Percentiles rank a stretch among this genome's conserved stretches.
phyloP scores from a whole-genome alignment of 225 moss, liverwort and hornwort genomes.

The Lunularia cruciata region DNA sequence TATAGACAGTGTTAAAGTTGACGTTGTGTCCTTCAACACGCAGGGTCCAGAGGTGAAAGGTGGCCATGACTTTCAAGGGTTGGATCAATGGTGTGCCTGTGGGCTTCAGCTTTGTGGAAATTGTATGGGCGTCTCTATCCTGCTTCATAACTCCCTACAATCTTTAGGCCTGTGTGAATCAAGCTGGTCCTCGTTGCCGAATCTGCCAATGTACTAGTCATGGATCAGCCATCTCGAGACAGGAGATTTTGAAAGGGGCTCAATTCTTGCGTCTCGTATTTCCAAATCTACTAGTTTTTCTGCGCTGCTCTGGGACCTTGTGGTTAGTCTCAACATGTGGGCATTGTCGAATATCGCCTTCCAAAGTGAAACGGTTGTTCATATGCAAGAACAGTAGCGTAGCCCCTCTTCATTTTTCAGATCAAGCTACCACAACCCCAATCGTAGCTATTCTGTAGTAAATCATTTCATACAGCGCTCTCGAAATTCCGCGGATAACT shows the following conservation, averaged over 20 bases:
- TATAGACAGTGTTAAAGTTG: constrained; percentile 12
- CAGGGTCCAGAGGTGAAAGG: constrained; percentile 22
- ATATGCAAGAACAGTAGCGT: neutral
- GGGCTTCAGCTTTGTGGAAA: constrained; percentile 33
- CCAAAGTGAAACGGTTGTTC: neutral
- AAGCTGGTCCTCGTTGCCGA: neutral
- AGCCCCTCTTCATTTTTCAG: neutral
- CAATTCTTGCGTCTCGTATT: too few species aligned
- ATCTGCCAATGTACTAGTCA: neutral
- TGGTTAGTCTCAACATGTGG: neutral
- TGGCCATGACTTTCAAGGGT: constrained; percentile 29
- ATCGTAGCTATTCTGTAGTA: too few species aligned
- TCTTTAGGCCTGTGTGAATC: neutral
- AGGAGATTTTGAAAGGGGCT: too few species aligned
- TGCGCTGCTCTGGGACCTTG: neutral
- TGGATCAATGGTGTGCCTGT: constrained; percentile 31
- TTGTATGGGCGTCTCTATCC: constrained; percentile 30
- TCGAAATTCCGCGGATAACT: too few species aligned
- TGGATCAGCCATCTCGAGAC: neutral
- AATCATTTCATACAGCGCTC: too few species aligned
- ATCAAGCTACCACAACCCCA: neutral
- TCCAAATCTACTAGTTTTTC: too few species aligned
- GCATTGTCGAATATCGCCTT: neutral
- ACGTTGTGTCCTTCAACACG: neutral
- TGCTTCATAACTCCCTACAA: neutral